A percentile compares a stretch with the other conserved stretches of the same genome.
Evolutionary conservation across 768 basidiomycete species (phyloP).

Genomic region (Phlebiopsis flavidoalba): DNA sequence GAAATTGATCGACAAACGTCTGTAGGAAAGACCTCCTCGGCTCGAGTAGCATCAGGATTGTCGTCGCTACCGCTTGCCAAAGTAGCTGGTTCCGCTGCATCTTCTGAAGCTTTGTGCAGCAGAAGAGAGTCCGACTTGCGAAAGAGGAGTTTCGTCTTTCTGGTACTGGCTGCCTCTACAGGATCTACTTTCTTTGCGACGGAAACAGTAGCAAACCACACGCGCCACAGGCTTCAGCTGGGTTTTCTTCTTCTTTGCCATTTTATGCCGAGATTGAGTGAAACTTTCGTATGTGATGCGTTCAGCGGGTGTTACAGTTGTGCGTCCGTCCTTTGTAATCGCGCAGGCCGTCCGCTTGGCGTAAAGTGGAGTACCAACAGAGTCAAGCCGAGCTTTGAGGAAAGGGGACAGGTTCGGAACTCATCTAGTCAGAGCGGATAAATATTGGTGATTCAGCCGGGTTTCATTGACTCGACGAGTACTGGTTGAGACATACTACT

Average conservation of each 20-base stretch:
- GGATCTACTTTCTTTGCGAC: slow-evolving; percentile 65
- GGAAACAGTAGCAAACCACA: slow-evolving; percentile 79
- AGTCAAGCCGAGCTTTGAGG: neutral
- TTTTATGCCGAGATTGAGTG: slow-evolving; percentile 20
- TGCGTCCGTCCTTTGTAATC: neutral
- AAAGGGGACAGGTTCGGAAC: neutral
- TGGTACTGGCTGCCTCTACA: slow-evolving; percentile 20
- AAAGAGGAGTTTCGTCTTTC: slow-evolving; percentile 11
- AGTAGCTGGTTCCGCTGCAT: neutral
- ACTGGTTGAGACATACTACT: neutral
- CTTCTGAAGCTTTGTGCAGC: neutral
- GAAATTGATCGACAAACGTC: slow-evolving; percentile 69
- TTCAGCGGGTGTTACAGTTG: too few relatives aligned
- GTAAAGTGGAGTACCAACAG: neutral
- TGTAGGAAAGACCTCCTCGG: slow-evolving; percentile 60
- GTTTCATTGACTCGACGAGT: neutral
- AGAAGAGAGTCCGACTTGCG: slow-evolving; percentile 19
- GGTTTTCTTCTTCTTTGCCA: slow-evolving; percentile 86
- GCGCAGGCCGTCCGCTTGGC: neutral
- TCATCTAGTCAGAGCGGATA: neutral
- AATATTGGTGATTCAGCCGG: neutral
- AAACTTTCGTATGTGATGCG: neutral
- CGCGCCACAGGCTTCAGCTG: slow-evolving; percentile 70
- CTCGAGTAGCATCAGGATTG: slow-evolving; percentile 29
- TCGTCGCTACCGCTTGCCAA: neutral